These are phyloP conservation scores for Neospora caninum DNA, from an alignment of 169 alveolate genomes.

Conservation along the genomic window DNA sequence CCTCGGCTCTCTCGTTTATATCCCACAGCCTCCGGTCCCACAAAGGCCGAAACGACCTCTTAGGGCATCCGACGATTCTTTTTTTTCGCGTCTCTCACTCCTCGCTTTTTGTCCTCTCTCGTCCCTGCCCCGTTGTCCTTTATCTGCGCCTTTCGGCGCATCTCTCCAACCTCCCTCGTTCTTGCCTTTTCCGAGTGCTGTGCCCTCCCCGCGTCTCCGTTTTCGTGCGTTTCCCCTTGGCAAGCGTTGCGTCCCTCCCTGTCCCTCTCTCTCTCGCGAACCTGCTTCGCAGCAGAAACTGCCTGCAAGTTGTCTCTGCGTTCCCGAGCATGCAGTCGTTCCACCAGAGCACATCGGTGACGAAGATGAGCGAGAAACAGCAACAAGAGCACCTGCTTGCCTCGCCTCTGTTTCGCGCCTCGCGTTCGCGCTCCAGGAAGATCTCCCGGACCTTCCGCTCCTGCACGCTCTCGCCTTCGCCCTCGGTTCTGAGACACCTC, in stretches of 20 bases:
- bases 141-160: too few species aligned
- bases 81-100: background rate
- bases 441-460: background rate
- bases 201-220: too few species aligned
- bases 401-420: background rate
- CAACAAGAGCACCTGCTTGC: background rate
- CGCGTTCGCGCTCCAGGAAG: background rate
- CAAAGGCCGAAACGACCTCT: too few species aligned
- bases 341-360: constrained; percentile 55
- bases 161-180: too few species aligned
- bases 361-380: constrained; percentile 44
- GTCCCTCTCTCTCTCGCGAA: background rate
- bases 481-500: background rate
- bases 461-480: background rate
- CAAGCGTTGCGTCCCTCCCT: background rate
- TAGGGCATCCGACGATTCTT: too few species aligned
- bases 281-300: constrained; percentile 63
- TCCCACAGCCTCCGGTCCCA: too few species aligned
- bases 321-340: constrained; percentile 64
- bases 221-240: background rate
- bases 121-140: background rate
- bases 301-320: constrained; percentile 58
- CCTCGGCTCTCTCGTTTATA: too few species aligned
- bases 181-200: too few species aligned
- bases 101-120: background rate